Percentiles rank a stretch among this genome's conserved stretches.
Conservation (phyloP, 2,329 filamentous ascomycete species). For the Clonostachys rosea region DNA sequence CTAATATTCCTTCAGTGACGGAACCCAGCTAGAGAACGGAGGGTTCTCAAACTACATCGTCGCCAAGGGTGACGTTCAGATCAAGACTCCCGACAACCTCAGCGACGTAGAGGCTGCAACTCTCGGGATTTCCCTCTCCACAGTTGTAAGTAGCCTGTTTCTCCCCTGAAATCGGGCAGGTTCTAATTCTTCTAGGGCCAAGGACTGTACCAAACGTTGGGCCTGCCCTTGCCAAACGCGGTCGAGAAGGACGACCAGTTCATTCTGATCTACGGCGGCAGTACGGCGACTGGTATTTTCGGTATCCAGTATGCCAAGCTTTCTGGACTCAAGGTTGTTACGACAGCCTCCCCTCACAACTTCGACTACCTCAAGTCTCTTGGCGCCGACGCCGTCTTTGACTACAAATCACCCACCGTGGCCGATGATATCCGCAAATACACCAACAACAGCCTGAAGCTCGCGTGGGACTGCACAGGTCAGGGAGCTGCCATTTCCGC, state of each 20-base stretch:
- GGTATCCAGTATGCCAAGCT: slow-evolving; percentile 36
- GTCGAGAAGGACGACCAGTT: slow-evolving; percentile 27
- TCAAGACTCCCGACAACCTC: slow-evolving; percentile 38
- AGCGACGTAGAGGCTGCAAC: slow-evolving; percentile 40
- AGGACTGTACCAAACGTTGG: slow-evolving; percentile 38
- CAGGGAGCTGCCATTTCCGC: background rate
- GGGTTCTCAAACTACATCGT: slow-evolving; percentile 32
- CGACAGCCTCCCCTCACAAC: slow-evolving; percentile 31
- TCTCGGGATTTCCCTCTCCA: slow-evolving; percentile 30
- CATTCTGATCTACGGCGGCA: slow-evolving; percentile 40
- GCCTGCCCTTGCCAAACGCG: slow-evolving; percentile 37
- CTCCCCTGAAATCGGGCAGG: accelerated
- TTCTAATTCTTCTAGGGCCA: slow-evolving; percentile 19
- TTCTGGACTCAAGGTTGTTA: slow-evolving; percentile 30
- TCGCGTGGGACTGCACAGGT: slow-evolving; percentile 12
- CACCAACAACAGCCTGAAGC: slow-evolving; percentile 11
- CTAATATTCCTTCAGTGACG: slow-evolving; percentile 1
- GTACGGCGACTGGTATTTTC: slow-evolving; percentile 52
- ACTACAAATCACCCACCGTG: slow-evolving; percentile 29
- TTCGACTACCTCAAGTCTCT: slow-evolving; percentile 26
- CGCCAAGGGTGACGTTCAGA: slow-evolving; percentile 31
- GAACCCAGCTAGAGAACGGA: slow-evolving; percentile 29
- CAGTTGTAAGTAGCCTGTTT: slow-evolving; percentile 18
- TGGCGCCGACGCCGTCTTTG: slow-evolving; percentile 39
- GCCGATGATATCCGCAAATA: slow-evolving; percentile 14